Conservation (phyloP, 345 rosid species). For the Gossypium thurberi region DNA sequence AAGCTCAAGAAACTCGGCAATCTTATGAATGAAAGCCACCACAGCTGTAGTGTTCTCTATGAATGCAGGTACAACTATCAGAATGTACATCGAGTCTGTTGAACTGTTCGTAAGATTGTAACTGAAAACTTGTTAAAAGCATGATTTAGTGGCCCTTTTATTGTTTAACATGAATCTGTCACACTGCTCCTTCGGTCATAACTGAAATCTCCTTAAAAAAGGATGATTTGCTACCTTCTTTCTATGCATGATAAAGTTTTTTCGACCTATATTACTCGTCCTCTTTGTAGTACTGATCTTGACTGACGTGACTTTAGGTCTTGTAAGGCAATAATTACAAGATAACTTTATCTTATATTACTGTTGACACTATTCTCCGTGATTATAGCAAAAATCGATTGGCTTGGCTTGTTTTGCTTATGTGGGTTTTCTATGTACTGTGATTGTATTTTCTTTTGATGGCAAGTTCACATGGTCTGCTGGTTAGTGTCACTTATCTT, state of each 20-base stretch:
- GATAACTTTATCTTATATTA: neutral
- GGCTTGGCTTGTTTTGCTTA: neutral
- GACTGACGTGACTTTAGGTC: neutral
- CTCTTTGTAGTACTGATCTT: neutral
- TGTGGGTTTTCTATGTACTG: neutral
- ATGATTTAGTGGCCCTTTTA: neutral
- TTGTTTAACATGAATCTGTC: neutral
- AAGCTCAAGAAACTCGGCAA: constrained; percentile 81
- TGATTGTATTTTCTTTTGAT: neutral
- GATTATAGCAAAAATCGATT: neutral
- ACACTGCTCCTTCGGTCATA: neutral
- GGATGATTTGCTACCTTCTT: neutral
- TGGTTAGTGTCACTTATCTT: neutral
- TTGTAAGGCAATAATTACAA: neutral
- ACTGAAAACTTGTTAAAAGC: neutral
- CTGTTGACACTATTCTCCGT: neutral
- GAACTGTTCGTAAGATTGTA: neutral
- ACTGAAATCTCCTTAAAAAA: neutral
- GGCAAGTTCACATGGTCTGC: constrained; percentile 2
- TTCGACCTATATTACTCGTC: neutral
- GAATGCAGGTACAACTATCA: constrained; percentile 73
- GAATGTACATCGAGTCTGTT: neutral
- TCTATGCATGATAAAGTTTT: neutral
- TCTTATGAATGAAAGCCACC: constrained; percentile 91
- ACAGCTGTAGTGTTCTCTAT: constrained; percentile 83